These are phyloP conservation scores for Diaporthe australafricana DNA, from an alignment of 2,329 filamentous ascomycete genomes.

Conservation along the genomic window DNA sequence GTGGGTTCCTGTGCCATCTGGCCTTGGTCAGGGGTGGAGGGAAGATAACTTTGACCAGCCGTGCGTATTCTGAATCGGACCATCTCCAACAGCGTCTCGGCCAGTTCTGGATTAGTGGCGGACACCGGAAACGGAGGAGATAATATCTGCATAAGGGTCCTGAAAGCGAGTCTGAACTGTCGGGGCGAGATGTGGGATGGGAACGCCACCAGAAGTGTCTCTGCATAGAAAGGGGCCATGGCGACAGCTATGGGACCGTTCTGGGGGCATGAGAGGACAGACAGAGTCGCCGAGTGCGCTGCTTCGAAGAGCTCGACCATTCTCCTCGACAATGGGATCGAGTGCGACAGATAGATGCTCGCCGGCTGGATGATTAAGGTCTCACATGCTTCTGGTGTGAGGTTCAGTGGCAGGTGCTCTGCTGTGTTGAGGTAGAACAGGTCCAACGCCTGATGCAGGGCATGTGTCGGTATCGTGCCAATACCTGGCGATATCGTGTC, in stretches of 20 bases:
- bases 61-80: conserved; percentile 74
- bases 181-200: conserved; percentile 81
- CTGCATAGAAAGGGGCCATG: conserved; percentile 85
- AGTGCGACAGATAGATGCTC: conserved; percentile 74
- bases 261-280: conserved; percentile 83
- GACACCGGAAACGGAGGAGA: conserved; percentile 83
- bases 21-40: conserved; percentile 52
- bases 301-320: conserved; percentile 81
- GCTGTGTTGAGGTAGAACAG: conserved; percentile 89
- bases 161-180: conserved; percentile 91
- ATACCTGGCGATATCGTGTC: conserved; percentile 64
- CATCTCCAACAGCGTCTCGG: conserved; percentile 84
- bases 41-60: conserved; percentile 56
- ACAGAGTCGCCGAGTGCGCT: conserved; percentile 84
- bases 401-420: conserved; percentile 81
- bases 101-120: conserved; percentile 79
- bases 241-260: conserved; percentile 77
- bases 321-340: conserved; percentile 55
- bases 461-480: conserved; percentile 69
- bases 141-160: conserved; percentile 83
- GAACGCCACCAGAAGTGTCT: conserved; percentile 83
- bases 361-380: conserved; percentile 80
- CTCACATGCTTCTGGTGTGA: conserved; percentile 77
- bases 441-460: conserved; percentile 79
- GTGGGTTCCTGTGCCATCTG: conserved; percentile 51